These are phyloP conservation scores for Wallacemonas sp. DNA, from an alignment of 208 protist genomes.

Conservation along the genomic window DNA sequence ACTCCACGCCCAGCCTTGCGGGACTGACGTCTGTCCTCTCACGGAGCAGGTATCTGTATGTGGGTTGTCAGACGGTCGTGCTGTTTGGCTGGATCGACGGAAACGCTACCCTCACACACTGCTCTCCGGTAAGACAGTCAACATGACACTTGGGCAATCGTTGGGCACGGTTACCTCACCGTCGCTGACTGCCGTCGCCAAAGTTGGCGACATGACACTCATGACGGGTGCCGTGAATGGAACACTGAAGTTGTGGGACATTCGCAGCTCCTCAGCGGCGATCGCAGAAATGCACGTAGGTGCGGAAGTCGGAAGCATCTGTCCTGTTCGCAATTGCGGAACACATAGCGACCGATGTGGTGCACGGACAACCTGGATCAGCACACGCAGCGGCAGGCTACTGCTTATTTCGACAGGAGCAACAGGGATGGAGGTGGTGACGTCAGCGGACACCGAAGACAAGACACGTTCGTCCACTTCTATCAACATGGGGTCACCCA, in stretches of 20 bases:
- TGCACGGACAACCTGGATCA: slow-evolving; percentile 27
- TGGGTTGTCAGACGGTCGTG: slow-evolving; percentile 45
- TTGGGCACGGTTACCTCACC: not conserved
- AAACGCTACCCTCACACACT: not conserved
- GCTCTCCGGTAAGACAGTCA: not conserved
- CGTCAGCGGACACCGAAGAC: slow-evolving; percentile 20
- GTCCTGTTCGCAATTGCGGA: not conserved
- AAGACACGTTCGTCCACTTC: slow-evolving; percentile 17
- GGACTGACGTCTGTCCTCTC: slow-evolving; percentile 29
- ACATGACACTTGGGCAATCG: not conserved
- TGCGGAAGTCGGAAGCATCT: slow-evolving; percentile 19
- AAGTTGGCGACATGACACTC: slow-evolving; percentile 16
- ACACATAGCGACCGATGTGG: slow-evolving; percentile 1
- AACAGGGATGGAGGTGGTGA: slow-evolving; percentile 17
- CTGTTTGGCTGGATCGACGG: slow-evolving; percentile 42
- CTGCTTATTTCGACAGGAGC: slow-evolving; percentile 15
- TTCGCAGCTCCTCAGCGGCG: slow-evolving; percentile 14
- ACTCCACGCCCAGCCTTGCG: not conserved
- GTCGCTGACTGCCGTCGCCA: slow-evolving; percentile 33
- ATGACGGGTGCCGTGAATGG: slow-evolving; percentile 49
- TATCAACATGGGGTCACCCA: slow-evolving; percentile 30
- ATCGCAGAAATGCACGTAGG: slow-evolving; percentile 20
- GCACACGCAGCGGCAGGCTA: slow-evolving; percentile 21
- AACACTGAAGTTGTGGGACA: slow-evolving; percentile 57
- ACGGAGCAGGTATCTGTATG: slow-evolving; percentile 32